Conservation (phyloP, 768 basidiomycete species). For the Calocybe indica region DNA sequence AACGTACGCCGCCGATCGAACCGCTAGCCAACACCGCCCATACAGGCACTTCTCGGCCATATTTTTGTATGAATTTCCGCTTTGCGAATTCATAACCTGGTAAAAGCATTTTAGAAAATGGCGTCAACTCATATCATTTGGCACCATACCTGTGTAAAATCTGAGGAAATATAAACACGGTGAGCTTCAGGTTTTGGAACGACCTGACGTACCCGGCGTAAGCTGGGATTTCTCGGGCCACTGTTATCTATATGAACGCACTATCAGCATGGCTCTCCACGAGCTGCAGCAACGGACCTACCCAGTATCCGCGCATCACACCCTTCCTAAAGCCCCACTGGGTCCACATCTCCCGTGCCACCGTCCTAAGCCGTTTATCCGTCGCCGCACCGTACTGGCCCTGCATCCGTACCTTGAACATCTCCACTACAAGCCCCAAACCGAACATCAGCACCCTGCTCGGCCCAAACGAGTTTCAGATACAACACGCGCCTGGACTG, state of each 20-base stretch:
- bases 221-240: conserved; percentile 91
- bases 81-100: conserved; percentile 88
- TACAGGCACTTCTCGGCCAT: conserved; percentile 68
- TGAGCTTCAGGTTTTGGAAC: neutral
- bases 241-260: conserved; percentile 56
- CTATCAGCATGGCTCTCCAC: neutral
- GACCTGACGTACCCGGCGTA: conserved; percentile 71
- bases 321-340: conserved; percentile 84
- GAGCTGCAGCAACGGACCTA: conserved; percentile 22
- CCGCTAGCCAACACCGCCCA: conserved; percentile 85
- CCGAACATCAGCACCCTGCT: neutral
- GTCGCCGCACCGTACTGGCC: conserved; percentile 81
- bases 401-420: conserved; percentile 99
- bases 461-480: neutral
- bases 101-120: conserved; percentile 5
- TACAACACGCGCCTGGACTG: conserved; percentile 61
- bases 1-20: conserved; percentile 72
- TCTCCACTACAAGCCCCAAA: conserved; percentile 57
- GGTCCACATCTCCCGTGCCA: conserved; percentile 79
- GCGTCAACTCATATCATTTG: neutral
- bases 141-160: conserved; percentile 56
- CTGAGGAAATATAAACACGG: conserved; percentile 24
- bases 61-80: conserved; percentile 58
- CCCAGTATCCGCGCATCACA: conserved; percentile 98
- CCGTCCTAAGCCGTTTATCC: conserved; percentile 70